These are phyloP conservation scores for Candida gorgasii DNA, from an alignment of 805 yeast genomes.

Conservation along the genomic window DNA sequence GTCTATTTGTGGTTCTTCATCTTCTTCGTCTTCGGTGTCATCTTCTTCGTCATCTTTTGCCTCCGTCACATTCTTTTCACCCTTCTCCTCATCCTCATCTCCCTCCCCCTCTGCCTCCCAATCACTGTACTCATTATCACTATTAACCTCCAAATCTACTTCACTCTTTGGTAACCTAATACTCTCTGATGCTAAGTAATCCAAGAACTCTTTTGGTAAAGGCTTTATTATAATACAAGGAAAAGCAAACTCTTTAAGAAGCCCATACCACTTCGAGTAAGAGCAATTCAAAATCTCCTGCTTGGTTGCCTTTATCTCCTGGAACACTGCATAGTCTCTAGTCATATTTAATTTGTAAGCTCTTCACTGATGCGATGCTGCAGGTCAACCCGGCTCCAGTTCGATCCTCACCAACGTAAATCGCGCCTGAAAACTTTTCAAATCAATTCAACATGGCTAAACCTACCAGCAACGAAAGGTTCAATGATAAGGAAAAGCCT, in stretches of 20 bases:
- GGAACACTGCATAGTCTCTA: slow-evolving; percentile 28
- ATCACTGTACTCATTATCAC: slow-evolving; percentile 72
- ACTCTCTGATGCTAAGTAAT: slow-evolving; percentile 31
- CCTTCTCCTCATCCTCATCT: slow-evolving; percentile 51
- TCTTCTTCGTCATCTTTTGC: too few species aligned
- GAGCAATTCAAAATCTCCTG: slow-evolving; percentile 34
- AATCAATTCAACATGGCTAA: slow-evolving; percentile 15
- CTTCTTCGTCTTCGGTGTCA: slow-evolving; percentile 42
- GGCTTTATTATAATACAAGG: slow-evolving; percentile 30
- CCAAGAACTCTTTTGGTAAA: slow-evolving; percentile 34
- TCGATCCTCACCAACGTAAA: background rate
- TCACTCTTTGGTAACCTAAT: slow-evolving; percentile 23
- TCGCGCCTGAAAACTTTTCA: slow-evolving; percentile 10
- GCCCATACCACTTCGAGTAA: slow-evolving; percentile 35
- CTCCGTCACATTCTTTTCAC: too few species aligned
- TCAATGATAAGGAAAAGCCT: slow-evolving; percentile 92
- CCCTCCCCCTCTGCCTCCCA: slow-evolving; percentile 54
- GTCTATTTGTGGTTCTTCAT: slow-evolving; percentile 37
- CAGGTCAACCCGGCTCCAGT: too few species aligned
- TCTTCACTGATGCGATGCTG: background rate
- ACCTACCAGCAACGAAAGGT: slow-evolving; percentile 71
- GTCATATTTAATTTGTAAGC: slow-evolving; percentile 17
- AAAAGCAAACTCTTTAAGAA: slow-evolving; percentile 21
- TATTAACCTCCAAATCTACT: slow-evolving; percentile 26
- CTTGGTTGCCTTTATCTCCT: slow-evolving; percentile 24